Percentiles rank a stretch among this genome's conserved stretches.
Evolutionary conservation across 2,329 filamentous ascomycete species (phyloP).

Genomic region (Tolypocladium guangdongense): DNA sequence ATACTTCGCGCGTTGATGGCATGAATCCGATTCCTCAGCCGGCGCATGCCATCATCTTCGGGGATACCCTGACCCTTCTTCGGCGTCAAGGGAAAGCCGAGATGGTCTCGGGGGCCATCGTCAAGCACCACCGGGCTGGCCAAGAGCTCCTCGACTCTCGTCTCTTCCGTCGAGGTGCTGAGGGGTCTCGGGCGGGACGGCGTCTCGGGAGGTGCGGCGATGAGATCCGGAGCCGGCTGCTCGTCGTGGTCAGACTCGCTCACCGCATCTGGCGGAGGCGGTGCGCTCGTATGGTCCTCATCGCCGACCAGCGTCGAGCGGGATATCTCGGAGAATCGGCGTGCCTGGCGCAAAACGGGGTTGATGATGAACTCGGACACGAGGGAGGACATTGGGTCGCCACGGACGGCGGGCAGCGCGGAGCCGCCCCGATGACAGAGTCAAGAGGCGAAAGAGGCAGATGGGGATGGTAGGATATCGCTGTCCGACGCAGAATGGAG

Average conservation of each 20-base stretch:
- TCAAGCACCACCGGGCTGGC: slow-evolving; percentile 10
- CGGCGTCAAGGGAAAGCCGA: slow-evolving; percentile 20
- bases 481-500: not conserved
- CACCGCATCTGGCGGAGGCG: slow-evolving; percentile 11
- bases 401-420: slow-evolving; percentile 5
- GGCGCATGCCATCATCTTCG: slow-evolving; percentile 69
- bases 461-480: not conserved
- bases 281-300: slow-evolving; percentile 14
- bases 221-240: slow-evolving; percentile 4
- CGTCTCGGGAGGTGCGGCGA: slow-evolving; percentile 12
- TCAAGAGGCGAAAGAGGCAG: not conserved
- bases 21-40: slow-evolving; percentile 56
- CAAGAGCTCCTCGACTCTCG: slow-evolving; percentile 18
- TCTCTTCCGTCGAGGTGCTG: slow-evolving; percentile 23
- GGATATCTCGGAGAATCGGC: slow-evolving; percentile 46
- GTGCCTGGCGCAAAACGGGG: slow-evolving; percentile 54
- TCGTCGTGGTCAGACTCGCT: slow-evolving; percentile 15
- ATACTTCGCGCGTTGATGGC: slow-evolving; percentile 53
- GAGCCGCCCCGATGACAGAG: not conserved
- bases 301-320: slow-evolving; percentile 26
- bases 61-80: slow-evolving; percentile 36
- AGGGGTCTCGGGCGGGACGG: slow-evolving; percentile 15
- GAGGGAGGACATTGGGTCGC: slow-evolving; percentile 44
- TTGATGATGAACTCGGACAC: slow-evolving; percentile 57
- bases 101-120: slow-evolving; percentile 18